Percentiles rank a stretch among this genome's conserved stretches.
Conservation (phyloP, 257 asterid species). For the Capsicum baccatum region DNA sequence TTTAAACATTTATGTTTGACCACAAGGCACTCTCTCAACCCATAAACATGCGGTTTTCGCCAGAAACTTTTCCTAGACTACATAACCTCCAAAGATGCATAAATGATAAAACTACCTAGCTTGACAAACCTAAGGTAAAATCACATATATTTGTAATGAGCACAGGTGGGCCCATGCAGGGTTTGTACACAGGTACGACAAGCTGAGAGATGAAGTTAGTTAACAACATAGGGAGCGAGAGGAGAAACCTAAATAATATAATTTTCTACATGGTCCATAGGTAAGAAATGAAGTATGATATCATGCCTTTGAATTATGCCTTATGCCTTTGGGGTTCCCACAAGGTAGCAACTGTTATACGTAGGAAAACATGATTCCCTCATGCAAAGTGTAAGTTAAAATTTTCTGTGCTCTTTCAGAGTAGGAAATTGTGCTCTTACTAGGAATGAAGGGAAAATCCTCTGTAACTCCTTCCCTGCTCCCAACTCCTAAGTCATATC, state of each 20-base stretch:
- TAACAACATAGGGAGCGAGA: not conserved
- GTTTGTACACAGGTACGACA: not conserved
- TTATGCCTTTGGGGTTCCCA: not conserved
- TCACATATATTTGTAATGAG: not conserved
- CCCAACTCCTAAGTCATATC: no score
- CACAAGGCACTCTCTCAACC: not conserved
- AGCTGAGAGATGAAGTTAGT: not conserved
- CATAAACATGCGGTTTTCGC: not conserved
- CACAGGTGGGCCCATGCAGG: not conserved
- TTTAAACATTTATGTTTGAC: not conserved
- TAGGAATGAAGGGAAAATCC: no score
- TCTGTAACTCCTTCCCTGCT: no score
- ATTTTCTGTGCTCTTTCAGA: no score
- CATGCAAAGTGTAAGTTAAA: no score
- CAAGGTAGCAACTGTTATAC: no score
- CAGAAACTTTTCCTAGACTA: not conserved
- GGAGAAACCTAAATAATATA: not conserved
- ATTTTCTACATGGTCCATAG: not conserved
- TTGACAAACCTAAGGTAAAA: not conserved
- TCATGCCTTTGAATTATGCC: not conserved
- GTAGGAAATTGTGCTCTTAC: no score
- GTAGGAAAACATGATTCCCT: no score
- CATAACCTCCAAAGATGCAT: constrained; percentile 11
- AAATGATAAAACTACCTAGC: not conserved
- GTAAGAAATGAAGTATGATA: not conserved